Conservation (phyloP, 2,329 filamentous ascomycete species). For the Zasmidium citrigriseum region DNA sequence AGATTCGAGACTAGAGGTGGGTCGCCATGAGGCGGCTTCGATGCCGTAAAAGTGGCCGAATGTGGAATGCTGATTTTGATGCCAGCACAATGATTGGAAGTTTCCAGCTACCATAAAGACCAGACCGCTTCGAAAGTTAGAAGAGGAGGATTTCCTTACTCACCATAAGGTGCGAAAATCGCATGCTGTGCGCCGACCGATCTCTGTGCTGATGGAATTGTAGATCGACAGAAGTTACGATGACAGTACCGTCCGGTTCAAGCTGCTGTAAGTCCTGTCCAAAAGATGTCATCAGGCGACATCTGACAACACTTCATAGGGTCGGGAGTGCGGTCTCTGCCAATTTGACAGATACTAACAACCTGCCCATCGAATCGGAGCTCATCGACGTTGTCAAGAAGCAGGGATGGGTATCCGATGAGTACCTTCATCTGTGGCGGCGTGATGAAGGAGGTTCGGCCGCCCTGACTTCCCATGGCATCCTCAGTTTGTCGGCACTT, state of each 20-base stretch:
- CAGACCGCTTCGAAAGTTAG: conserved; percentile 30
- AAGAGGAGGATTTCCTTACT: conserved; percentile 35
- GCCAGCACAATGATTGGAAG: conserved; percentile 33
- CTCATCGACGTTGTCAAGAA: conserved; percentile 27
- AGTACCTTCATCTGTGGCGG: conserved; percentile 37
- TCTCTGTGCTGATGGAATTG: not conserved
- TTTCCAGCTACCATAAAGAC: conserved; percentile 33
- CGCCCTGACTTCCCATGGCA: conserved; percentile 31
- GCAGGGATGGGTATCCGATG: conserved; percentile 36
- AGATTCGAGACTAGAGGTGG: conserved; percentile 35
- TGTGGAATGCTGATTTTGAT: not conserved
- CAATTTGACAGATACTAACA: conserved; percentile 31
- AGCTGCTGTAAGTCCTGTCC: conserved; percentile 30
- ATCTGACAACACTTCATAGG: conserved; percentile 11
- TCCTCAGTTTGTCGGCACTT: conserved; percentile 27
- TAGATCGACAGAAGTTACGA: conserved; percentile 39
- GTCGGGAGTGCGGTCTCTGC: conserved; percentile 30
- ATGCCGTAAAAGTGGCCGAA: too few species aligned
- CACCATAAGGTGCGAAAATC: conserved; percentile 31
- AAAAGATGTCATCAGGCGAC: not conserved
- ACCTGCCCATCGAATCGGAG: conserved; percentile 29
- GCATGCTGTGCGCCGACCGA: not conserved
- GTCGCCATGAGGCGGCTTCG: conserved; percentile 1
- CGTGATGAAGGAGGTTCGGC: conserved; percentile 37
- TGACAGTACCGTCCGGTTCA: conserved; percentile 37